Percentiles rank a stretch among this genome's conserved stretches.
These are phyloP conservation scores for Leccinum cinnamomeum DNA, from an alignment of 1,284 basidiomycete species.

Conservation along the genomic window DNA sequence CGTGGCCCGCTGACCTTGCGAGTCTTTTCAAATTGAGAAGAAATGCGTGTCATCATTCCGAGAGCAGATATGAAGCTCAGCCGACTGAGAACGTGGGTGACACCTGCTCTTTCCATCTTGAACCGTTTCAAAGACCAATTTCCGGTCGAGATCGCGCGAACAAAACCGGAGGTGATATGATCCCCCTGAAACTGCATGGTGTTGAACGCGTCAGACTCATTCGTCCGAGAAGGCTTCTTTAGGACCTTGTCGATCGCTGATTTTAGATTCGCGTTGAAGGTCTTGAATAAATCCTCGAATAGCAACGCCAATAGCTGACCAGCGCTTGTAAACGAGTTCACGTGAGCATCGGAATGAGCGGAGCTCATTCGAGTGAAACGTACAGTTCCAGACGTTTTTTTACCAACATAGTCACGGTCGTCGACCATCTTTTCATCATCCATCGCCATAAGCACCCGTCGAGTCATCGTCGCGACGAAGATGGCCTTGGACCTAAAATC, in stretches of 20 bases:
- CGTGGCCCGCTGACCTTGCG: slow-evolving; percentile 98
- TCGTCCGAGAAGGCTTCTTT: slow-evolving; percentile 94
- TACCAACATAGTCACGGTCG: slow-evolving; percentile 98
- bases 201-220: slow-evolving; percentile 94
- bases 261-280: slow-evolving; percentile 97
- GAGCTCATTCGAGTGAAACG: slow-evolving; percentile 33
- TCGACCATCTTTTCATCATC: slow-evolving; percentile 97
- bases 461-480: slow-evolving; percentile 97
- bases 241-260: slow-evolving; percentile 97
- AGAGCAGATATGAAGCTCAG: slow-evolving; percentile 96
- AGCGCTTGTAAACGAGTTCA: slow-evolving; percentile 62
- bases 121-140: slow-evolving; percentile 99
- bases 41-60: slow-evolving; percentile 99
- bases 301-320: slow-evolving; percentile 94
- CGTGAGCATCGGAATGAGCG: slow-evolving; percentile 15
- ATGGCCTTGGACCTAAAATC: slow-evolving; percentile 96
- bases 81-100: slow-evolving; percentile 96
- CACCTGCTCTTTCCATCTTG: slow-evolving; percentile 99
- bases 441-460: slow-evolving; percentile 95
- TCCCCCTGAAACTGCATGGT: slow-evolving; percentile 93
- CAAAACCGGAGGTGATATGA: slow-evolving; percentile 94
- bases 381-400: slow-evolving; percentile 98
- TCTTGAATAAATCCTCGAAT: slow-evolving; percentile 99
- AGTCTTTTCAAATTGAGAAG: slow-evolving; percentile 99
- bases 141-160: slow-evolving; percentile 97